phyloP scores from a whole-genome alignment of 2,329 filamentous ascomycete species.

The Talaromyces sp. region DNA sequence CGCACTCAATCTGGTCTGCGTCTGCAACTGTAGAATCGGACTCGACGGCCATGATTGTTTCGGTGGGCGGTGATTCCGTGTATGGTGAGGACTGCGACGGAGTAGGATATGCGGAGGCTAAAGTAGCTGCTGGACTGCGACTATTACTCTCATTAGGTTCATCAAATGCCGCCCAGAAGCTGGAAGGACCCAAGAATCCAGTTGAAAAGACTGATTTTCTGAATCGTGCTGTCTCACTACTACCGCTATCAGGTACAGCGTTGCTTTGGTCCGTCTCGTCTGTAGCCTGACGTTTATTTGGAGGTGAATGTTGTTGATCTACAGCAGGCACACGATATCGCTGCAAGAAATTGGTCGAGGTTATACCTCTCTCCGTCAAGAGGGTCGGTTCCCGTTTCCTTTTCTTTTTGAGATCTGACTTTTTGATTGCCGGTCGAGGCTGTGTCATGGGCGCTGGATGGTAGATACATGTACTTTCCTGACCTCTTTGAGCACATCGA shows the following conservation, averaged over 20 bases:
- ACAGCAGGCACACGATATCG: conserved; percentile 14
- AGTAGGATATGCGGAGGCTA: background rate
- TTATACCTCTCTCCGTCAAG: conserved; percentile 10
- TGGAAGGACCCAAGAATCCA: conserved; percentile 27
- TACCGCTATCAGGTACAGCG: background rate
- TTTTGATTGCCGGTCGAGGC: background rate
- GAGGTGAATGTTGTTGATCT: background rate
- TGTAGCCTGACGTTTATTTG: background rate
- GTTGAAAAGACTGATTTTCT: conserved; percentile 11
- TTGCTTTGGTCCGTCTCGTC: background rate
- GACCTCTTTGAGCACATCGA: conserved; percentile 22
- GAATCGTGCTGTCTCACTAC: background rate
- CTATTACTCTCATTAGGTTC: conserved; percentile 18
- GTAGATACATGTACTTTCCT: conserved; percentile 23
- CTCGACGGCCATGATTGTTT: conserved; percentile 3
- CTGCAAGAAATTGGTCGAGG: conserved; percentile 14
- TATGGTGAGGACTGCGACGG: background rate
- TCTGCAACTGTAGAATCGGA: background rate
- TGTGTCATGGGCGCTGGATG: conserved; percentile 23
- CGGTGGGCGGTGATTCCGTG: background rate
- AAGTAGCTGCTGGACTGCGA: background rate
- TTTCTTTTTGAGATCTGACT: conserved; percentile 5
- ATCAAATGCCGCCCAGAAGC: conserved; percentile 24
- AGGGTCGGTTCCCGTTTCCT: conserved; percentile 14
- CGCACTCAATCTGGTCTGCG: conserved; percentile 17